Evolutionary conservation across 2,329 filamentous ascomycete species (phyloP).

Genomic region (Aureobasidium sp.): DNA sequence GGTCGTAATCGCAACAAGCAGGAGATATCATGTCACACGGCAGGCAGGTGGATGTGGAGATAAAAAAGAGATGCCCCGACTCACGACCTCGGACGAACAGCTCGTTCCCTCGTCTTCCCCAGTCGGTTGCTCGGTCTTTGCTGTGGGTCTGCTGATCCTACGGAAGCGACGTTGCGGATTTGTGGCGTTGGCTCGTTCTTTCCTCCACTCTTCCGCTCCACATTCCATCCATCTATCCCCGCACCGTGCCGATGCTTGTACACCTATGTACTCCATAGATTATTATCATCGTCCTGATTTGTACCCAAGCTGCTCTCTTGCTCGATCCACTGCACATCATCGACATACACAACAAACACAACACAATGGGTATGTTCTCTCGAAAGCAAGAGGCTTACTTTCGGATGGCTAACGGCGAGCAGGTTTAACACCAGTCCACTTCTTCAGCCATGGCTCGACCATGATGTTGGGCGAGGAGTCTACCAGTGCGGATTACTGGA

Average conservation of each 20-base stretch:
- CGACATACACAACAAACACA: background rate
- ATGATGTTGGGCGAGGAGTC: conserved; percentile 65
- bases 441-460: conserved; percentile 65
- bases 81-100: background rate
- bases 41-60: conserved; percentile 15
- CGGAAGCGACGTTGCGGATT: background rate
- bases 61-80: conserved; percentile 9
- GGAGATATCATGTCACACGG: conserved; percentile 14
- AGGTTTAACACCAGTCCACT: conserved; percentile 50
- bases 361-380: background rate
- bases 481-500: conserved; percentile 58
- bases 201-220: background rate
- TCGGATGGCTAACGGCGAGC: background rate
- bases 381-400: background rate
- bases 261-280: background rate
- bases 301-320: background rate
- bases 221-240: background rate
- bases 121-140: background rate
- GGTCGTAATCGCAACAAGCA: background rate
- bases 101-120: background rate
- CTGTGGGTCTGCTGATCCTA: background rate
- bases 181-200: background rate
- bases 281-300: background rate
- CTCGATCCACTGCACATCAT: background rate
- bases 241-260: background rate